Conservation (phyloP, 176 grass and related monocot genomes). For the Themeda triandra region DNA sequence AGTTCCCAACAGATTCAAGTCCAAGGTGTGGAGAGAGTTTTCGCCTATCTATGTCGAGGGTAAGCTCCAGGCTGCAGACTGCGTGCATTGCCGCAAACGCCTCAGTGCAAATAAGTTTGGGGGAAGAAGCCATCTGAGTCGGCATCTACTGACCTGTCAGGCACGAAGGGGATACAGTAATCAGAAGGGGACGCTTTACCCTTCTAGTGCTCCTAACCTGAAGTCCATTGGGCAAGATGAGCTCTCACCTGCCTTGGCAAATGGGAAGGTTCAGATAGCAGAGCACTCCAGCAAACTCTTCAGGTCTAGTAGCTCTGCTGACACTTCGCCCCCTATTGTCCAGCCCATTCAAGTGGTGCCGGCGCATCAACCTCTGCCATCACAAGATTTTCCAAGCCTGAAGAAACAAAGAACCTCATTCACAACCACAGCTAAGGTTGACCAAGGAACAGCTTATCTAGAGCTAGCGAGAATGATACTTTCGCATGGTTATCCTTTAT, state of each 20-base stretch:
- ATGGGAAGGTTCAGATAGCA: conserved; percentile 49
- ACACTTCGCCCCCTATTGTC: neutral
- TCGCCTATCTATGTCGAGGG: conserved; percentile 36
- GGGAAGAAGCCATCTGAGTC: conserved; percentile 55
- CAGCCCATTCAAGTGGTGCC: conserved; percentile 38
- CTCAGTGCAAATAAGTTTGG: conserved; percentile 55
- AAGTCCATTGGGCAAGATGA: conserved; percentile 39
- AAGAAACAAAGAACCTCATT: conserved; percentile 37
- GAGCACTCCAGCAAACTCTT: conserved; percentile 38
- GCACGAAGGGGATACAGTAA: conserved; percentile 21
- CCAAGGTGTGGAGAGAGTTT: conserved; percentile 60
- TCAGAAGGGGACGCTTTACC: conserved; percentile 4
- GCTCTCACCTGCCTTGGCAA: conserved; percentile 50
- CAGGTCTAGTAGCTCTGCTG: conserved; percentile 27
- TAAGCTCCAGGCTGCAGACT: conserved; percentile 48
- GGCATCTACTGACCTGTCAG: conserved; percentile 49
- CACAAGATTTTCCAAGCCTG: conserved; percentile 24
- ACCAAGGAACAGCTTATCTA: conserved; percentile 34
- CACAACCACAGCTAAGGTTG: conserved; percentile 22
- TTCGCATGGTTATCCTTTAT: conserved; percentile 46
- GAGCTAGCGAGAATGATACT: conserved; percentile 44
- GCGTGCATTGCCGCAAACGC: conserved; percentile 47
- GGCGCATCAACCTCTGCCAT: conserved; percentile 20
- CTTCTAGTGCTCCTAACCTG: conserved; percentile 24
- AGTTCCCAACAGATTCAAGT: conserved; percentile 54